A percentile compares a stretch with the other conserved stretches of the same genome.
These are phyloP conservation scores for Clavispora carvajalis DNA, from an alignment of 805 yeast species.

Conservation along the genomic window DNA sequence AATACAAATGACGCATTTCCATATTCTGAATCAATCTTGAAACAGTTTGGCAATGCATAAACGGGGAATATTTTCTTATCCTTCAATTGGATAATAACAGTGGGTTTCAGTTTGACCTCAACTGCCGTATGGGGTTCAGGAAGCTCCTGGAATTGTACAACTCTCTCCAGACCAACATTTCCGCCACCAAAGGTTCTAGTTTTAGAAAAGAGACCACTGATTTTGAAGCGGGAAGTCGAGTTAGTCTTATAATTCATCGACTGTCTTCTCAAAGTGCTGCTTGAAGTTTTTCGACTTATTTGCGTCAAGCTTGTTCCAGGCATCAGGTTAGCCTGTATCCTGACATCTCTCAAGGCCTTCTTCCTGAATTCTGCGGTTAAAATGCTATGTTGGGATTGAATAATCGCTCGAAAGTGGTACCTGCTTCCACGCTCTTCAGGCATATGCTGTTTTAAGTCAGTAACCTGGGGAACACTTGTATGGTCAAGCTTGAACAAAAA, in stretches of 20 bases:
- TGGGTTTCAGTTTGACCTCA: slow-evolving; percentile 49
- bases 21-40: slow-evolving; percentile 43
- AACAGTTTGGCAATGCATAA: slow-evolving; percentile 43
- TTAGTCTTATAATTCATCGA: slow-evolving; percentile 35
- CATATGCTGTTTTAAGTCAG: slow-evolving; percentile 31
- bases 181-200: slow-evolving; percentile 49
- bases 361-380: slow-evolving; percentile 29
- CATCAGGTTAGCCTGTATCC: background rate
- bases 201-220: slow-evolving; percentile 54
- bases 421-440: slow-evolving; percentile 20
- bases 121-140: slow-evolving; percentile 45
- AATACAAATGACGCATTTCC: slow-evolving; percentile 52
- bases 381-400: slow-evolving; percentile 29
- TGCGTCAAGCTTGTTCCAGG: slow-evolving; percentile 1
- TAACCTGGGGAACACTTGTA: slow-evolving; percentile 23
- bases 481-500: slow-evolving; percentile 47
- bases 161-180: slow-evolving; percentile 36
- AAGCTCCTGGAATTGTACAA: slow-evolving; percentile 48
- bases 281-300: slow-evolving; percentile 27
- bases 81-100: slow-evolving; percentile 41
- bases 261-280: slow-evolving; percentile 29
- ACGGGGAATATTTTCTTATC: slow-evolving; percentile 47
- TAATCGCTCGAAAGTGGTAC: slow-evolving; percentile 24
- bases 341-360: slow-evolving; percentile 19
- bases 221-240: slow-evolving; percentile 40